Conservation (phyloP, 345 rosid genomes). For the Populus simonii region DNA sequence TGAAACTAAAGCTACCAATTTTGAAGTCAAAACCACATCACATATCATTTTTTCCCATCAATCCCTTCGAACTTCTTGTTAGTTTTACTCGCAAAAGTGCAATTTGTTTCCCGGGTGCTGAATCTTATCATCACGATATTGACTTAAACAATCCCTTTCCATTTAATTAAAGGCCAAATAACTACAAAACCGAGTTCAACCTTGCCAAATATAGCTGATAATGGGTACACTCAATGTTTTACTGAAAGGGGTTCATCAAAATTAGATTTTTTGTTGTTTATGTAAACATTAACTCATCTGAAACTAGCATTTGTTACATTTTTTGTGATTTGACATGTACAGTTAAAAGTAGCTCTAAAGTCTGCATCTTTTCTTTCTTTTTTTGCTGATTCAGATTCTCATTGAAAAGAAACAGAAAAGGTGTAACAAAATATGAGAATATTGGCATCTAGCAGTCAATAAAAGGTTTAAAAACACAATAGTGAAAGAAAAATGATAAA, state of each 20-base stretch:
- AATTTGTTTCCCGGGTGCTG: not conserved
- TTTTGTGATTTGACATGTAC: not conserved
- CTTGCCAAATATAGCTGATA: not conserved
- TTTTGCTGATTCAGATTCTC: not conserved
- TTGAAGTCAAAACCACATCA: not conserved
- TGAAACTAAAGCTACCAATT: not conserved
- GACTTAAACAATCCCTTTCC: not conserved
- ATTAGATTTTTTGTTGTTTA: not conserved
- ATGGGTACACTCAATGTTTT: not conserved
- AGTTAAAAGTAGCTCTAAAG: not conserved
- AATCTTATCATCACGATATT: not conserved
- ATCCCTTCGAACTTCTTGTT: not conserved
- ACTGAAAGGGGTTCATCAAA: not conserved
- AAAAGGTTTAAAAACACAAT: not conserved
- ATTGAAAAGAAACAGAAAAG: not conserved
- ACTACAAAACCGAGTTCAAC: not conserved
- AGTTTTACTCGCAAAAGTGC: not conserved
- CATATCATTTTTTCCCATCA: not conserved
- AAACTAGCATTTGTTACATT: not conserved
- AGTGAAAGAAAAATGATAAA: not conserved
- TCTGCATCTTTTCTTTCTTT: not conserved
- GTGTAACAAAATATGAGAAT: not conserved
- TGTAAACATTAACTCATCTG: not conserved
- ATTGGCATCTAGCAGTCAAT: not conserved
- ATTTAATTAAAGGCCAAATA: not conserved